Conservation (phyloP, 208 protist species). For the Wallacemonas sp. region DNA sequence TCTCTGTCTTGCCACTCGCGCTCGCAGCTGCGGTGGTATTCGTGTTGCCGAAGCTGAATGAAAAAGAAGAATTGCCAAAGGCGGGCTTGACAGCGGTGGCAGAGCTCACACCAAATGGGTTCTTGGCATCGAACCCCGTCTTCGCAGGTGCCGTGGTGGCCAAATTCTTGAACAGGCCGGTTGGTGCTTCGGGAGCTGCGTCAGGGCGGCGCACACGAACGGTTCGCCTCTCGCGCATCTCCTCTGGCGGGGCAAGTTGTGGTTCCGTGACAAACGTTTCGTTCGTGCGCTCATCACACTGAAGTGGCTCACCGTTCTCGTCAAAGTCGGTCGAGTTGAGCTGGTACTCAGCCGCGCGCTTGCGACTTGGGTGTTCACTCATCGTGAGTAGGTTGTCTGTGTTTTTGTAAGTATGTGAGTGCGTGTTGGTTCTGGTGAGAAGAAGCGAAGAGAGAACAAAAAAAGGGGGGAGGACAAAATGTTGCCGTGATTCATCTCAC, state of each 20-base stretch:
- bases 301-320: constrained; percentile 18
- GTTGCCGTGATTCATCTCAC: neutral
- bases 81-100: constrained; percentile 15
- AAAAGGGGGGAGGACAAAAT: constrained; percentile 9
- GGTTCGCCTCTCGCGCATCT: constrained; percentile 69
- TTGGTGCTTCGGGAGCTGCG: constrained; percentile 1
- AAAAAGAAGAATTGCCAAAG: constrained; percentile 10
- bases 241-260: constrained; percentile 48
- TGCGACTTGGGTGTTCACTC: constrained; percentile 19
- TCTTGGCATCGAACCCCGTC: constrained; percentile 4
- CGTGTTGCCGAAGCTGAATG: constrained; percentile 16
- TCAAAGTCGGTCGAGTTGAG: constrained; percentile 31
- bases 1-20: neutral
- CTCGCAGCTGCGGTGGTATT: neutral
- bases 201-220: constrained; percentile 43
- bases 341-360: constrained; percentile 38
- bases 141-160: constrained; percentile 12
- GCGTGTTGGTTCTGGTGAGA: neutral
- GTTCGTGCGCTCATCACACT: constrained; percentile 12
- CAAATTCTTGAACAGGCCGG: constrained; percentile 47
- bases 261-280: constrained; percentile 54
- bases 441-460: constrained; percentile 11
- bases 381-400: constrained; percentile 14
- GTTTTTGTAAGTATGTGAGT: constrained; percentile 9
- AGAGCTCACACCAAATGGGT: constrained; percentile 1